These are phyloP conservation scores for Somion occarium DNA, from an alignment of 1,284 basidiomycete genomes.

Conservation along the genomic window DNA sequence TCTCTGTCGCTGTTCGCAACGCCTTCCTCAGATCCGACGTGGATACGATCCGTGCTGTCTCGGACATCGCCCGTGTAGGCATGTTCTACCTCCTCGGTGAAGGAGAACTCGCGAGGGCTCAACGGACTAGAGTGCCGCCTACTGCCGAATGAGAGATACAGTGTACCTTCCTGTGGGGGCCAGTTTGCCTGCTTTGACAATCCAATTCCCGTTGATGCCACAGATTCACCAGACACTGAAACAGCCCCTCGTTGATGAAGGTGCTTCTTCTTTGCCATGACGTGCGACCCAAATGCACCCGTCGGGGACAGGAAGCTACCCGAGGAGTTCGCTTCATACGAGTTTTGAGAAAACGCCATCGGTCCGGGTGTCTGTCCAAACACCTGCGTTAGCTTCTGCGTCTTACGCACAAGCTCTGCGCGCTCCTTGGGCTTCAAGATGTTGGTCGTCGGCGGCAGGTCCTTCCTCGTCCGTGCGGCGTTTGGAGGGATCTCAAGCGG, in stretches of 20 bases:
- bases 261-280: constrained; percentile 20
- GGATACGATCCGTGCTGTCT: constrained; percentile 18
- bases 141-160: constrained; percentile 27
- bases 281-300: constrained; percentile 12
- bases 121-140: constrained; percentile 52
- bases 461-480: constrained; percentile 10
- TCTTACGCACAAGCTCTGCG: constrained; percentile 65
- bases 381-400: constrained; percentile 73
- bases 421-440: constrained; percentile 62
- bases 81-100: constrained; percentile 9
- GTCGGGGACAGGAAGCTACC: constrained; percentile 15
- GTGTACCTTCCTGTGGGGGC: constrained; percentile 31
- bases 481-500: constrained; percentile 1
- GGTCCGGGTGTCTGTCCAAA: constrained; percentile 62
- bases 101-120: constrained; percentile 31
- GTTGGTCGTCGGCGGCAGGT: constrained; percentile 58
- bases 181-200: constrained; percentile 18
- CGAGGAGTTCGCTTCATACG: constrained; percentile 14
- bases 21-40: constrained; percentile 21
- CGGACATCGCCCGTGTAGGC: background rate
- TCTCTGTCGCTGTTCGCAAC: constrained; percentile 18
- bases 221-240: constrained; percentile 35
- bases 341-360: constrained; percentile 7
- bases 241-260: constrained; percentile 34
- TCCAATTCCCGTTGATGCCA: constrained; percentile 8